Base-by-base conservation (phyloP, 1,284 basidiomycete species). In the Pseudozyma pruni region DNA sequence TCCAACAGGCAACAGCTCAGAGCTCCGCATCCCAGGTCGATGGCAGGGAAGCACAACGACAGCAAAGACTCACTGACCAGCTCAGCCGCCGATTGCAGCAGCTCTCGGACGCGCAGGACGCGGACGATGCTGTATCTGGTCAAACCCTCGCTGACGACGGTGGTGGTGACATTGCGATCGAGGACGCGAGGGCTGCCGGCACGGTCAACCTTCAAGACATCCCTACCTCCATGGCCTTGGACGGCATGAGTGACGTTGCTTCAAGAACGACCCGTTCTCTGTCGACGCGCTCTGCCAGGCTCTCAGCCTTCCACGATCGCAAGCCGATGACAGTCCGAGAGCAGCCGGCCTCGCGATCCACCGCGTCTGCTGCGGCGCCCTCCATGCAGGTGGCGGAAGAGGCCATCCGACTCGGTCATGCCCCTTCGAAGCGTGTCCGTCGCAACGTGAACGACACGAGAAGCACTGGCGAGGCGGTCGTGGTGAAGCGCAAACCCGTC, bases 241-340 rank as follows among this genome's bases (percentile, higher is more conserved):
- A 39, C 14, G n/a, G 23, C 17, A 19, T 19, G 14, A 38, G 19
- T 31, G 16, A 31, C 17, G n/a, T 22, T 25, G 46, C 35, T 19
- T 9, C 23, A 8, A 9, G 4, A 17, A 29, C n/a, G 47, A 4
- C 39, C 6, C 48, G 33, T 16, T 32, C 35, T 6, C 40, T 22
- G 14, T 39, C 38, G 1, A 35, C 39, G 6, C 43, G 38, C 19
- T 52, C 43, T 25, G 60, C 56, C 5, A 49, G 67, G 11, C 49
- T 70, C 11, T 70, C 67, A 20, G 67, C 61, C 7, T 70, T 70
- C 42, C 46, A 70, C 43, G 67, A 70, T 33, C 56, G 67, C 10
- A 60, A 46, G 44, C 17, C 29, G 20, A 19, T 27, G 1, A 39
- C 3, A 8, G 43, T 22, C 4, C 10, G 20, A 16, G 34, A 48